phyloP scores from a whole-genome alignment of 2,329 filamentous ascomycete species.

The Chaetothyriales sp. region DNA sequence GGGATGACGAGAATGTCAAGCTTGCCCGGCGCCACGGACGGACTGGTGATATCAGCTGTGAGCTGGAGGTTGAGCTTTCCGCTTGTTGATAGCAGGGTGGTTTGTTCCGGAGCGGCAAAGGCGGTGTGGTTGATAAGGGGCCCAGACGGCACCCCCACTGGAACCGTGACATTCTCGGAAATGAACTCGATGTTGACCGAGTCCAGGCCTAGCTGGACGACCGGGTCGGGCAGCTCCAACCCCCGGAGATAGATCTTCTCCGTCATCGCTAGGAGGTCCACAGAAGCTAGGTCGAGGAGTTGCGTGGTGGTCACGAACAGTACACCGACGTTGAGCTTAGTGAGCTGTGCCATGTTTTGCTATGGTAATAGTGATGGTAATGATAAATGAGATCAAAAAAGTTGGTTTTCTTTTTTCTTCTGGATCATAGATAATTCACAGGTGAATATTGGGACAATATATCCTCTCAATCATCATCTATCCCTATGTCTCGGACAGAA shows the following conservation, averaged over 20 bases:
- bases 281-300: slow-evolving; percentile 25
- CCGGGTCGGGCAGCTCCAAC: slow-evolving; percentile 20
- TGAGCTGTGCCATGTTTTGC: not conserved
- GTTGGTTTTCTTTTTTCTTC: too few relatives aligned
- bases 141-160: not conserved
- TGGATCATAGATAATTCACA: not conserved
- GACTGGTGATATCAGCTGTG: slow-evolving; percentile 23
- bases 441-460: not conserved
- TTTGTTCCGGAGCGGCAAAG: not conserved
- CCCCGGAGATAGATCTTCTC: slow-evolving; percentile 19
- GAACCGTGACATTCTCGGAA: not conserved
- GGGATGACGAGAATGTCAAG: slow-evolving; percentile 26
- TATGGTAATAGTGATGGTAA: not conserved
- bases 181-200: slow-evolving; percentile 4
- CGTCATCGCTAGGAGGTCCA: slow-evolving; percentile 27
- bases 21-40: slow-evolving; percentile 21
- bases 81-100: not conserved
- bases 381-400: not conserved
- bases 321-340: slow-evolving; percentile 22
- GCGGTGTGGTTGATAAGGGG: not conserved
- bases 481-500: too few relatives aligned
- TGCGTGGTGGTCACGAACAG: slow-evolving; percentile 24
- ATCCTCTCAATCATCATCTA: too few relatives aligned
- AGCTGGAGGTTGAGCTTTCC: slow-evolving; percentile 4
- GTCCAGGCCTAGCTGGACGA: slow-evolving; percentile 16